phyloP scores from a whole-genome alignment of 2,329 filamentous ascomycete species.

The Colletotrichum somersetense region DNA sequence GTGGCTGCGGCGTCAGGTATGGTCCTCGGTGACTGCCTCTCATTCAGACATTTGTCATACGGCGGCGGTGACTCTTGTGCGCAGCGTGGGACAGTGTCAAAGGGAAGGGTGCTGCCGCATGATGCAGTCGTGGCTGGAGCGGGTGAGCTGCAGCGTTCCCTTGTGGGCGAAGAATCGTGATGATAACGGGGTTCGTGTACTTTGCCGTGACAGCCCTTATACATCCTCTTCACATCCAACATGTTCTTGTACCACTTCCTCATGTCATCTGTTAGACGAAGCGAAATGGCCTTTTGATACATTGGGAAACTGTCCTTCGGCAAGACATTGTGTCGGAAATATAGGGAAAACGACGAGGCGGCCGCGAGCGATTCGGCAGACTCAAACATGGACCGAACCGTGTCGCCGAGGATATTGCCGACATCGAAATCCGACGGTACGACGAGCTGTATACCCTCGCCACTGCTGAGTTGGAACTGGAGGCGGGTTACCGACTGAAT shows the following conservation, averaged over 20 bases:
- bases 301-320: background rate
- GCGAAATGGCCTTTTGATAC: background rate
- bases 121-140: background rate
- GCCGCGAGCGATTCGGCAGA: background rate
- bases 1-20: background rate
- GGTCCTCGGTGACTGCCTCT: background rate
- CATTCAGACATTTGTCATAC: constrained; percentile 1
- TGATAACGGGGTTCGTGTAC: background rate
- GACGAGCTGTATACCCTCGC: constrained; percentile 4
- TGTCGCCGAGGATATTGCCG: background rate
- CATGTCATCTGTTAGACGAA: background rate
- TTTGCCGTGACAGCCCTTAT: background rate
- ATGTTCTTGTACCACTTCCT: constrained; percentile 6
- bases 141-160: constrained; percentile 2
- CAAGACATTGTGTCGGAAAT: constrained; percentile 19
- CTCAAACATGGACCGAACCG: background rate
- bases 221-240: background rate
- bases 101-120: background rate
- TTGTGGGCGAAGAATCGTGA: background rate
- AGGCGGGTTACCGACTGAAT: constrained; percentile 19
- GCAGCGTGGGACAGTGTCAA: background rate
- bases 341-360: constrained; percentile 21
- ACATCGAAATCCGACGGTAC: background rate
- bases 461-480: constrained; percentile 3
- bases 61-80: constrained; percentile 10